Base-by-base conservation (phyloP, 352 stramenopile genomes). In the Globisporangium takayamanum region DNA sequence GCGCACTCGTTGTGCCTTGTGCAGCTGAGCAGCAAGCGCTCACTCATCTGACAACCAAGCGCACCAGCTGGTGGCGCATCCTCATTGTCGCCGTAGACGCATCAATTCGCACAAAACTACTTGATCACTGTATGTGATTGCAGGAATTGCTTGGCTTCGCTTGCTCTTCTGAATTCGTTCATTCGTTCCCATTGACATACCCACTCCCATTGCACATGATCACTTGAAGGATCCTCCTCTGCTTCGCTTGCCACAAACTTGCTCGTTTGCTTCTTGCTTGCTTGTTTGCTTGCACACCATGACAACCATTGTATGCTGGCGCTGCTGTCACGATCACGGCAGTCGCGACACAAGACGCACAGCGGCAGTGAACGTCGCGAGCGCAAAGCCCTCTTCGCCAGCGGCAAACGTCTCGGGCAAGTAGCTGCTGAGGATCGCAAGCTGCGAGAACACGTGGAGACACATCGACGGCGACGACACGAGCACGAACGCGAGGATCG, bases 341-440 rank as follows among this genome's bases (percentile, higher is more conserved):
- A 77, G 50, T 3, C 62, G 55, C 25, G 74, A 37, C 3, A 88
- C 51, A 36, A 82, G 72, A 26, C 62, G 76, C 16, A 87, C 70
- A 10, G 78, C 72, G 1, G 70, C 61, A 39, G 55, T 75, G 30
- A 77, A 69, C 39, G 72, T 78, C n/a, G 78, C 74, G 55, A 88
- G 55, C 0, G 76, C 78, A 52, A 87, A 88, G 0, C 76, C 74
- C 28, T 78, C 64, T 36, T 73, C 72, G 6, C 78, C 72, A 15
- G 63, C 65, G 11, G 46, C 53, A n/a, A 54, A 64, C 50, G 48
- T 60, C 50, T 62, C 53, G 33, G 75, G 64, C 49, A 74, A 66
- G 56, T 80, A 88, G 60, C 78, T 77, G 15, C 78, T 72, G 1
- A 91, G 57, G 20, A 91, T 60, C 33, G 71, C 76, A 10, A 91